These are phyloP conservation scores for Phanerodontia chrysosporium DNA, from an alignment of 768 basidiomycete genomes.

Conservation along the genomic window DNA sequence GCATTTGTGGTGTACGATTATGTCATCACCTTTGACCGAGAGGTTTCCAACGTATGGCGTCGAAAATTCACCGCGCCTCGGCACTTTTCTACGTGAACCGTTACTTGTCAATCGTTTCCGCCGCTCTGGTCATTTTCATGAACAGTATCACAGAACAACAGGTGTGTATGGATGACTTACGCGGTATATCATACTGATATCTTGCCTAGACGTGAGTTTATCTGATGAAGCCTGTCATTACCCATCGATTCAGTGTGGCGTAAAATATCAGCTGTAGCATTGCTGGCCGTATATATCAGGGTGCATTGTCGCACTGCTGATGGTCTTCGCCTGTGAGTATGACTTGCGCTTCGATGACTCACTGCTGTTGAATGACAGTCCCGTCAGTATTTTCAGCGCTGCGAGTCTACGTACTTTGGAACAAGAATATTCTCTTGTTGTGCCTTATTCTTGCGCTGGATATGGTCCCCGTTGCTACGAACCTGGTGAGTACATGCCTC, in stretches of 20 bases:
- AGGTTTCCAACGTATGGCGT: background rate
- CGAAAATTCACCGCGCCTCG: conserved; percentile 4
- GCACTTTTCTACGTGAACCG: conserved; percentile 1
- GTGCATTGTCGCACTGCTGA: background rate
- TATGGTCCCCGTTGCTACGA: conserved; percentile 5
- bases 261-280: conserved; percentile 5
- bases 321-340: conserved; percentile 2
- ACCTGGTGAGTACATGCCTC: background rate
- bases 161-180: background rate
- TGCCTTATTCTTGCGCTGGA: background rate
- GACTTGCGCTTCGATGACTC: background rate
- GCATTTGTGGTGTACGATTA: background rate
- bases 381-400: conserved; percentile 1
- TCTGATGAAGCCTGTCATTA: too few species aligned
- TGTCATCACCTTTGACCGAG: background rate
- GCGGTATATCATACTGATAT: background rate
- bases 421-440: background rate
- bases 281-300: background rate
- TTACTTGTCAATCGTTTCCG: background rate
- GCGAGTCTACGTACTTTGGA: conserved; percentile 5
- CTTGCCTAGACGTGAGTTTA: background rate
- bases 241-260: too few species aligned
- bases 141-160: background rate
- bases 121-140: background rate
- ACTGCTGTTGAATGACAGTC: background rate